These are phyloP conservation scores for Mucor velutinosus DNA, from an alignment of 371 early-diverging fungal species.

Conservation along the genomic window DNA sequence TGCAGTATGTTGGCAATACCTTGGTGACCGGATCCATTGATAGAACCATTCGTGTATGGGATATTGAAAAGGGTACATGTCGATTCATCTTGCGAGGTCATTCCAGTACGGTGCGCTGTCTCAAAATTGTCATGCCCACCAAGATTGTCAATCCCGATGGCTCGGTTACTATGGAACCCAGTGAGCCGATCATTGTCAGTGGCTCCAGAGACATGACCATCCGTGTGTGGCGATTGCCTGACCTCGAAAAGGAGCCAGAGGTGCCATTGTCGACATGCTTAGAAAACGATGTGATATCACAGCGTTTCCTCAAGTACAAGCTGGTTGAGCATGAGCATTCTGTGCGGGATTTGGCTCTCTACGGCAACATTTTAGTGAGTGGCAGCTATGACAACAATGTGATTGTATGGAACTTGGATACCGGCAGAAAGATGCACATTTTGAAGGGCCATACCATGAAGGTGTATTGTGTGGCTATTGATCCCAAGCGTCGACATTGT, in stretches of 20 bases:
- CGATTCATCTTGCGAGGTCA: conserved; percentile 93
- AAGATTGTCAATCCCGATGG: conserved; percentile 50
- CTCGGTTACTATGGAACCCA: conserved; percentile 53
- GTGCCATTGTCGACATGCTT: conserved; percentile 6
- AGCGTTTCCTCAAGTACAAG: conserved; percentile 45
- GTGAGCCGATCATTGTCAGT: conserved; percentile 86
- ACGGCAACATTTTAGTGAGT: conserved; percentile 86
- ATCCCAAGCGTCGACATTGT: conserved; percentile 80
- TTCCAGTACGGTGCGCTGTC: conserved; percentile 94
- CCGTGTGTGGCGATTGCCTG: conserved; percentile 94
- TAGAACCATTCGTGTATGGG: conserved; percentile 96
- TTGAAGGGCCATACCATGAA: conserved; percentile 86
- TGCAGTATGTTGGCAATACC: conserved; percentile 85
- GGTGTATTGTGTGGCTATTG: conserved; percentile 92
- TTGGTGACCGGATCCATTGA: conserved; percentile 98
- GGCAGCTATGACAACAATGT: conserved; percentile 97
- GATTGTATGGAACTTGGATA: conserved; percentile 90
- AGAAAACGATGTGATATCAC: conserved; percentile 22
- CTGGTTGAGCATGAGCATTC: conserved; percentile 89
- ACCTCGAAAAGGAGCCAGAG: conserved; percentile 62
- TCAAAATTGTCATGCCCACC: conserved; percentile 85
- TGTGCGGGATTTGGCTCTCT: conserved; percentile 93
- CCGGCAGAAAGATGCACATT: conserved; percentile 62
- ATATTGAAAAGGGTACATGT: conserved; percentile 85
- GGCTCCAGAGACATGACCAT: conserved; percentile 97